These are phyloP conservation scores for Cladophialophora exuberans DNA, from an alignment of 2,329 filamentous ascomycete species.

Conservation along the genomic window DNA sequence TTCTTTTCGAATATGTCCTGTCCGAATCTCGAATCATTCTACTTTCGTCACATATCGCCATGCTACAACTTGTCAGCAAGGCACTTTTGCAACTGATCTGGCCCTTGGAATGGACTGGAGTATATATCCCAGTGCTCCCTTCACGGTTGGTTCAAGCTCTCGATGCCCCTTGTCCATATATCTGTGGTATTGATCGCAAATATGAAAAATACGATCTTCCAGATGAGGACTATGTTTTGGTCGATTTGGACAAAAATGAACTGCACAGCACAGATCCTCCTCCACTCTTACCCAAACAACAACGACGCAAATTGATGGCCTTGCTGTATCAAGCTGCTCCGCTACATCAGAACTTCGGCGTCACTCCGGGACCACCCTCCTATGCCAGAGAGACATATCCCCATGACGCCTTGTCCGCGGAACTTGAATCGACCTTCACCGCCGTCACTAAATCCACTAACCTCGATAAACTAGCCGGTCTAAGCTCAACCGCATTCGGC, in stretches of 20 bases:
- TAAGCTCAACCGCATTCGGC: conserved; percentile 88
- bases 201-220: conserved; percentile 86
- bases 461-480: conserved; percentile 81
- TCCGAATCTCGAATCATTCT: conserved; percentile 95
- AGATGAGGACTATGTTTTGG: conserved; percentile 92
- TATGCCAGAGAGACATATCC: conserved; percentile 94
- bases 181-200: conserved; percentile 90
- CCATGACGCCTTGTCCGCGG: conserved; percentile 84
- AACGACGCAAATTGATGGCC: conserved; percentile 85
- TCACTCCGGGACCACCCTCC: conserved; percentile 83
- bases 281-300: conserved; percentile 80
- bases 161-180: conserved; percentile 94
- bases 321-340: conserved; percentile 88
- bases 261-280: conserved; percentile 83
- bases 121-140: conserved; percentile 90
- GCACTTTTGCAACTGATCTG: conserved; percentile 86
- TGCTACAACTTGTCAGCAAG: conserved; percentile 90
- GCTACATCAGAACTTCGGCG: conserved; percentile 83
- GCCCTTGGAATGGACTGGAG: conserved; percentile 87
- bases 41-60: conserved; percentile 90
- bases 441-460: conserved; percentile 70
- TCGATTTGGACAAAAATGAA: conserved; percentile 88
- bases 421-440: conserved; percentile 79
- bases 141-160: conserved; percentile 85
- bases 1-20: conserved; percentile 89